Evolutionary conservation across 1,284 basidiomycete species (phyloP).

Genomic region (Moesziomyces antarcticus): DNA sequence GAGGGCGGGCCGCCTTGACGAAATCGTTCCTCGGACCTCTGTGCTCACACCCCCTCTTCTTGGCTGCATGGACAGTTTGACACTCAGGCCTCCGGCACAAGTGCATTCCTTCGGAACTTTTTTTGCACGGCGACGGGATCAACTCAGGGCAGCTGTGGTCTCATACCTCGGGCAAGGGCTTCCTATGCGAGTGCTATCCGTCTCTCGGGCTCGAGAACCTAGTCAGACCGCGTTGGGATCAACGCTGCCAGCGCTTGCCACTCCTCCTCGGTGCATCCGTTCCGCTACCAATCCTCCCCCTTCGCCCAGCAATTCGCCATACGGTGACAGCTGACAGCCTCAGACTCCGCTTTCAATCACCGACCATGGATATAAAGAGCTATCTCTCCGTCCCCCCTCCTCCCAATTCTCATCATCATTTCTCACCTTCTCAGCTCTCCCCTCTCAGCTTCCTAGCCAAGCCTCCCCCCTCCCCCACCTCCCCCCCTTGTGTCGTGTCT

Average conservation of each 20-base stretch:
- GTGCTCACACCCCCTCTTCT: slow-evolving; percentile 3
- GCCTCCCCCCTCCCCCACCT: slow-evolving; percentile 6
- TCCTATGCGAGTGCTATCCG: background rate
- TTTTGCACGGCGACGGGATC: background rate
- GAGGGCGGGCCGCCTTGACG: too few relatives aligned
- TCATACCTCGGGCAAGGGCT: slow-evolving; percentile 1
- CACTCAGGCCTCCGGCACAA: slow-evolving; percentile 3
- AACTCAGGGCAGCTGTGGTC: background rate
- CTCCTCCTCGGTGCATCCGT: background rate
- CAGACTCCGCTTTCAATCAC: slow-evolving; percentile 22
- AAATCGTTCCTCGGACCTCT: too few relatives aligned
- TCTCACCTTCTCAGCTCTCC: slow-evolving; percentile 17
- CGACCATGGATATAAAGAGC: slow-evolving; percentile 29
- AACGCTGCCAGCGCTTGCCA: background rate
- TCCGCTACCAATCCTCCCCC: background rate
- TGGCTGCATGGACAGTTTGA: background rate
- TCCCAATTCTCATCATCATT: slow-evolving; percentile 34
- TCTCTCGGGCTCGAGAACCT: background rate
- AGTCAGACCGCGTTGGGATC: too few relatives aligned
- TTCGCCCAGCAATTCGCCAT: slow-evolving; percentile 1
- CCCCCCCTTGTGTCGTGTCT: slow-evolving; percentile 14
- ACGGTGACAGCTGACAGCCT: slow-evolving; percentile 19
- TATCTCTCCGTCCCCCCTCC: slow-evolving; percentile 15
- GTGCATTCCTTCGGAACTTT: slow-evolving; percentile 33
- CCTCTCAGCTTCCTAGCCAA: slow-evolving; percentile 34